Conservation (phyloP, 495 filamentous ascomycete genomes). For the Aspergillus incahuasiensis region DNA sequence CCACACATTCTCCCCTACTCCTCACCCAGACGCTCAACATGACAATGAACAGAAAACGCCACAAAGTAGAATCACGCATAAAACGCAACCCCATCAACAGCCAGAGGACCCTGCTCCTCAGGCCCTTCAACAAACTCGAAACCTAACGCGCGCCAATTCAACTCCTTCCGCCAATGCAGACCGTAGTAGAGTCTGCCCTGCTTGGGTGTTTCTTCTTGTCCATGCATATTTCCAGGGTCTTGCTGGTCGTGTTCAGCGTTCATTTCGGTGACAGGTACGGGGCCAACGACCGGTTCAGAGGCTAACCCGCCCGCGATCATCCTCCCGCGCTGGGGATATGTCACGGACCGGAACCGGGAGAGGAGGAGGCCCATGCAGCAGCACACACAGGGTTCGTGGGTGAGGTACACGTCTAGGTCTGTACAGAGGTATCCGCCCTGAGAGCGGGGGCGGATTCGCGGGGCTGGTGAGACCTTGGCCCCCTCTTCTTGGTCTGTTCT, state of each 20-base stretch:
- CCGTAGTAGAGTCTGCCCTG: slow-evolving; percentile 53
- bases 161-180: slow-evolving; percentile 83
- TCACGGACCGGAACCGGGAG: slow-evolving; percentile 75
- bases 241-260: slow-evolving; percentile 39
- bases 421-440: slow-evolving; percentile 91
- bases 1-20: background rate
- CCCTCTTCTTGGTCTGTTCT: background rate
- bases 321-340: slow-evolving; percentile 60
- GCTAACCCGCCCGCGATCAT: slow-evolving; percentile 38
- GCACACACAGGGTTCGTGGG: slow-evolving; percentile 93
- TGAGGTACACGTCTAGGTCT: slow-evolving; percentile 83
- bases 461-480: slow-evolving; percentile 6
- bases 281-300: slow-evolving; percentile 31
- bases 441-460: slow-evolving; percentile 37
- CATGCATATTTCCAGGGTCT: too few species aligned
- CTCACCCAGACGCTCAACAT: background rate
- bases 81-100: slow-evolving; percentile 16
- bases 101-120: background rate
- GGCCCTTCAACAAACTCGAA: slow-evolving; percentile 67
- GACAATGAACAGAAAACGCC: too few species aligned
- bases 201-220: slow-evolving; percentile 14
- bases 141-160: slow-evolving; percentile 88
- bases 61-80: slow-evolving; percentile 22
- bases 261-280: slow-evolving; percentile 10
- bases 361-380: slow-evolving; percentile 95